Conservation (phyloP, 2,329 filamentous ascomycete genomes). For the Metarhizium anisopliae region DNA sequence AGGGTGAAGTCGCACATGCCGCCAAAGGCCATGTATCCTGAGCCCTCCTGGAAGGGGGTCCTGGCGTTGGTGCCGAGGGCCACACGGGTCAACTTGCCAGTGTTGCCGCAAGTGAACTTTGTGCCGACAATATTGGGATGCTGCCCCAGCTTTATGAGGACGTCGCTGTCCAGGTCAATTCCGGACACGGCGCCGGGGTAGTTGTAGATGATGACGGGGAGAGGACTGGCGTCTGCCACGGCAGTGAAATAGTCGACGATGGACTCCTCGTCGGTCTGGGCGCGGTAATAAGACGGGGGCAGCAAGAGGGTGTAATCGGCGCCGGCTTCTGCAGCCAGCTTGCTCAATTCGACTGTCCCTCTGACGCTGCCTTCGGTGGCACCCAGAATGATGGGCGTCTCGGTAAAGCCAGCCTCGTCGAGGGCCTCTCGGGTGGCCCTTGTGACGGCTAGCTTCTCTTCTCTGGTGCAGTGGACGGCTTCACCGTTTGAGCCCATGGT, state of each 20-base stretch:
- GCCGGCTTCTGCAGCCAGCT: constrained; percentile 56
- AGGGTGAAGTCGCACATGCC: constrained; percentile 83
- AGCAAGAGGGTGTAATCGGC: constrained; percentile 75
- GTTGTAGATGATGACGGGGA: constrained; percentile 83
- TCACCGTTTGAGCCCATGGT: constrained; percentile 89
- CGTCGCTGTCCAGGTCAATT: constrained; percentile 83
- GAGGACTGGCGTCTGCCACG: constrained; percentile 65
- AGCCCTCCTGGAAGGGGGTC: constrained; percentile 50
- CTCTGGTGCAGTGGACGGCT: constrained; percentile 71
- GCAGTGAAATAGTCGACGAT: constrained; percentile 65
- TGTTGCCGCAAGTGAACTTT: constrained; percentile 89
- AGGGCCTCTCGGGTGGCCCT: constrained; percentile 72
- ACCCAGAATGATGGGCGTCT: constrained; percentile 74
- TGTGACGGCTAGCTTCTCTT: constrained; percentile 69
- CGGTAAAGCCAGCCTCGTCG: constrained; percentile 66
- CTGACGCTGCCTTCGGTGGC: constrained; percentile 74
- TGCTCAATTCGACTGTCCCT: constrained; percentile 68
- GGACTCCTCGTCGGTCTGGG: constrained; percentile 64
- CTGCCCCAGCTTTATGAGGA: constrained; percentile 68
- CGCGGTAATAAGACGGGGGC: constrained; percentile 75
- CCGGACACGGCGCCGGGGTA: constrained; percentile 82
- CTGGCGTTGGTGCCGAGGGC: constrained; percentile 63
- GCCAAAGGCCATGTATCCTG: constrained; percentile 76
- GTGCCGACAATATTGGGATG: constrained; percentile 82
- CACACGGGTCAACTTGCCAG: constrained; percentile 79